Percentiles rank a stretch among this genome's conserved stretches.
Conservation (phyloP, 305 asterid genomes). For the Rubia tinctorum region DNA sequence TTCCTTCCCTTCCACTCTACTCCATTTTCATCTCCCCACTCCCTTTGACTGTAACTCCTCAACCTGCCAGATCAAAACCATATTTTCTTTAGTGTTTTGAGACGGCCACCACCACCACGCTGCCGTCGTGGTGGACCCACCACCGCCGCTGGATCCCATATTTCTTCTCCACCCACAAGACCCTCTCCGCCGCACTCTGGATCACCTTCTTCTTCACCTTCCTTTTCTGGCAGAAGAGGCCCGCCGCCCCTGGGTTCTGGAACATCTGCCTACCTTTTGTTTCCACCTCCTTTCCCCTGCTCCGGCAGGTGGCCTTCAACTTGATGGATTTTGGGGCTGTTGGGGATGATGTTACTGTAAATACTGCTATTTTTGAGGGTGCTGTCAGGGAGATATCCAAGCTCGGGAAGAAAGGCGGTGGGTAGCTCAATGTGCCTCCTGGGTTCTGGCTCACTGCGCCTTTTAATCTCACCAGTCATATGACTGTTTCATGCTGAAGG, state of each 20-base stretch:
- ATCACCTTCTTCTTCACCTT: conserved; percentile 45
- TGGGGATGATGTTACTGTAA: conserved; percentile 78
- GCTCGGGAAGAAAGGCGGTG: conserved; percentile 72
- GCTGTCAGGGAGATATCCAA: conserved; percentile 67
- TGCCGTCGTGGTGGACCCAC: conserved; percentile 44
- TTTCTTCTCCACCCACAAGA: conserved; percentile 46
- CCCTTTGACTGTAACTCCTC: conserved; percentile 28
- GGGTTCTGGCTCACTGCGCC: conserved; percentile 93
- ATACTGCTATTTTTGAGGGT: conserved; percentile 75
- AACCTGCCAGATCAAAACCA: conserved; percentile 19
- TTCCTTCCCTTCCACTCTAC: conserved; percentile 55
- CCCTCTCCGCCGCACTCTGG: conserved; percentile 40
- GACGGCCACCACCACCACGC: conserved; percentile 28
- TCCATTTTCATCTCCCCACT: conserved; percentile 29
- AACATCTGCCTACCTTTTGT: conserved; percentile 43
- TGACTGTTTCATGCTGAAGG: conserved; percentile 92
- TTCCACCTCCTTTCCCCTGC: conserved; percentile 42
- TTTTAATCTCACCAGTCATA: conserved; percentile 83
- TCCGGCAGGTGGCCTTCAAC: conserved; percentile 59
- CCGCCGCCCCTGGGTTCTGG: conserved; percentile 40
- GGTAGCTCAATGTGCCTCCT: conserved; percentile 88
- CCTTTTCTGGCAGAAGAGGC: conserved; percentile 59
- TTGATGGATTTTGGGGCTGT: conserved; percentile 85
- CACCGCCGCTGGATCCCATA: conserved; percentile 59
- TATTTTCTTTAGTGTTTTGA: neutral